Base-by-base conservation (phyloP, 1,284 basidiomycete species). In the Sanghuangporus baumii region DNA sequence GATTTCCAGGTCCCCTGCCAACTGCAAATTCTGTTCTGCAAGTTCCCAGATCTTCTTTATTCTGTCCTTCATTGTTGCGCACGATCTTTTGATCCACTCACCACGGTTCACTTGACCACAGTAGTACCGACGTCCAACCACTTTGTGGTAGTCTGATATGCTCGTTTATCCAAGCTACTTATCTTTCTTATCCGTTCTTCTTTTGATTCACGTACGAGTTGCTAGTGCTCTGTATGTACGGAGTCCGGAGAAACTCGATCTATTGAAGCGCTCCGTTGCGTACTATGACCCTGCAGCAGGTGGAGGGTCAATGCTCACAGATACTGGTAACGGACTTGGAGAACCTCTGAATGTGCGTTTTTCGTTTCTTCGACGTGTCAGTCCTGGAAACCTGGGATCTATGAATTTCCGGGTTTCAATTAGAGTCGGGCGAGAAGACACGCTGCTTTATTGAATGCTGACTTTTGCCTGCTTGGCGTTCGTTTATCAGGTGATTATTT, bases 321-420 rank as follows among this genome's bases (percentile, higher is more conserved):
- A 81, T 56, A 73, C 81, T 16, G 75, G 75, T n/a, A 66, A 74
- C 57, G 81, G 80, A 5, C 67, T 73, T 2, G 89, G 89, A 37
- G 89, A 91, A 73, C 89, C 89, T 23, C 72, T 91, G 62, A 91
- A 91, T 67, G 81, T 86, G 62, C 40, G 76, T 59, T 14, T 11
- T n/a, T 36, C 40, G 16, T 34, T 57, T 41, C 40, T 16, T 18
- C 9, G 8, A 18, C 3, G 5, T 41, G 40, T 41, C n/a, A n/a
- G 40, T 11, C 40, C 11, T 41, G 11, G 12, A 2, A 11, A 4
- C 6, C n/a, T 3, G 26, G 26, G 3, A 31, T 31, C 26, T 31
- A 31, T 31, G 26, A 31, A 31, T 31, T 31, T 31, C 26, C 26
- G 26, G 26, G 26, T 31, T 31, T 31, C 26, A 5, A 5, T 31